A percentile compares a stretch with the other conserved stretches of the same genome.
phyloP scores from a whole-genome alignment of 1,139 yeast genomes.

The Geotrichum europaeum region DNA sequence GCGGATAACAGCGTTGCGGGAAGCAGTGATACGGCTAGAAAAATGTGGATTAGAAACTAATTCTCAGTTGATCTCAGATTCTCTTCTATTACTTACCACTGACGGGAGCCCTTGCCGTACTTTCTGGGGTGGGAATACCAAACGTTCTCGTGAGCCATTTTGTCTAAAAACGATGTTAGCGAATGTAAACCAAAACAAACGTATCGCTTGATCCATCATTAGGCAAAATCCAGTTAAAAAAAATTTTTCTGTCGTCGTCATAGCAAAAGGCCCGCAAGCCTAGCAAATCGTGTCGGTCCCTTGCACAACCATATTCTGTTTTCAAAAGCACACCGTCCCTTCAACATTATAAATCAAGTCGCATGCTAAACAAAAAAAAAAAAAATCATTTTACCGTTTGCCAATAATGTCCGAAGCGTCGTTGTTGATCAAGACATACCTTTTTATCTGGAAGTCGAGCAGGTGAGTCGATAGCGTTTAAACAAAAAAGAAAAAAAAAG shows the following conservation, averaged over 20 bases:
- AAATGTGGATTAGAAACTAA: neutral
- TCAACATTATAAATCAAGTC: neutral
- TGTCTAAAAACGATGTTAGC: constrained; percentile 26
- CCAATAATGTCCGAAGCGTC: neutral
- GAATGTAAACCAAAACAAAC: neutral
- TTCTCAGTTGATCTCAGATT: neutral
- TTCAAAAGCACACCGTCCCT: neutral
- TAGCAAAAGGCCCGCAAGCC: neutral
- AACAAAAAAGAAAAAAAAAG: constrained; percentile 4
- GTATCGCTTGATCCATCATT: neutral
- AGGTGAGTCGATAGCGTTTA: constrained; percentile 9
- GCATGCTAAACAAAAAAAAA: neutral
- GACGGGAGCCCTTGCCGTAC: constrained; percentile 99
- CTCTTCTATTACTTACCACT: constrained; percentile 46
- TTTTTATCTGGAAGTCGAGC: constrained; percentile 11
- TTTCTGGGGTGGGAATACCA: constrained; percentile 99
- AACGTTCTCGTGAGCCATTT: constrained; percentile 99
- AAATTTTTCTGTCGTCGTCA: neutral
- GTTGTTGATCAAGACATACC: constrained; percentile 4
- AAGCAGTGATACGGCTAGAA: constrained; percentile 83
- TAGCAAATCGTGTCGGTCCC: neutral
- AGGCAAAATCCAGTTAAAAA: neutral
- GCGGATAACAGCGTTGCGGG: constrained; percentile 99
- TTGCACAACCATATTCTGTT: neutral
- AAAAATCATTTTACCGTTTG: neutral